Evolutionary conservation across 495 filamentous ascomycete genomes (phyloP), one percentile per base, ranked within the genome.

Genomic region (Lentithecium fluviatile): DNA sequence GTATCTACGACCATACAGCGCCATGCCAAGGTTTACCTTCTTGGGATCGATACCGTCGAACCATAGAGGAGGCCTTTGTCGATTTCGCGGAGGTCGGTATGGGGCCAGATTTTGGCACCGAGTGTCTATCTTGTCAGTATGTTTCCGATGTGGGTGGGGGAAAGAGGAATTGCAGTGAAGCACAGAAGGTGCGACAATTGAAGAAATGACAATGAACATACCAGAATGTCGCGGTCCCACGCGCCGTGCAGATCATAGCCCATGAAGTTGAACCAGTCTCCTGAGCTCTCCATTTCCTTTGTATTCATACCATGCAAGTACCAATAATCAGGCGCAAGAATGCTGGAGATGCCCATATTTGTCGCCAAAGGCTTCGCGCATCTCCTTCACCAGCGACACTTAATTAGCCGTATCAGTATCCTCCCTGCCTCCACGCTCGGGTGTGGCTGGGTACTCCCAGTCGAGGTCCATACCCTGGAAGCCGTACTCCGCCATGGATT

Each of bases 381-480:
- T 67, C 37, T 81, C 76, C 23, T 71, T 70, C 2, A 83, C 47
- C 5, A 84, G 68, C 0, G 17, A 21, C 0, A 76, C 71, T 56
- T 72, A 77, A 53, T 83, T 82, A 0, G 26, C 63, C 4, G 47
- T 70, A 61, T 84, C 80, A n/a, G n/a, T n/a, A 13, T 45, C 71
- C 73, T 66, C 13, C 76, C 71, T 40, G 2, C 78, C 77, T 10
- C 56, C 24, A 5, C 74, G 71, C 0, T 20, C 74, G 0, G 81
- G 80, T 63, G 40, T 13, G 4, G 5, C 40, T 3, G 40, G 40
- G 13, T 81, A 84, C 36, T 84, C 79, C 82, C 82, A 85, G 63
- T 84, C 83, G 12, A 85, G 45, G 60, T 86, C 82, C 1, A 83
- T 67, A 0, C 84, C 85, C 47, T 81, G 70, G 50, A 84, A 83